Evolutionary conservation across 2,329 filamentous ascomycete genomes (phyloP), one percentile per base, ranked within the genome.

Genomic region (Penicillium sp.): DNA sequence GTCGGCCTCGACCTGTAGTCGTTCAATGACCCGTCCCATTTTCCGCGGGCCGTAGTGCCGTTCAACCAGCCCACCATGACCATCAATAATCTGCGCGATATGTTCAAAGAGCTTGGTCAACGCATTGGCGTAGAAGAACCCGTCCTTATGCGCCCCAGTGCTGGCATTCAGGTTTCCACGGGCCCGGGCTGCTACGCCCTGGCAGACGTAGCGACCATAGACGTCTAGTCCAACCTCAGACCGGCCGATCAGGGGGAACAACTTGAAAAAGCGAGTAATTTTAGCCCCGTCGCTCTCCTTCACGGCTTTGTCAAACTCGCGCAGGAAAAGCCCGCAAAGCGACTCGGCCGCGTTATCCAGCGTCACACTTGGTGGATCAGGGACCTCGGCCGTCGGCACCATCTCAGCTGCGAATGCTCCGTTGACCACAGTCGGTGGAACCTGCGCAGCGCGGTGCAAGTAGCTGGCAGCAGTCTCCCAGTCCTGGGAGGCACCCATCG

Each of bases 391-490:
- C 2, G 90, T 97, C 0, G 94, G 94, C 8, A 99, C 94, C 67
- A 96, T 92, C 58, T 90, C 85, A 31, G 92, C 88, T 0, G 94
- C 92, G 68, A 99, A 99, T 14, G 85, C 82, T 24, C 94, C 90
- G 60, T 88, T 82, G 45, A 92, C 80, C 45, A 99, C 92, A 1
- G 87, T 80, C 45, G 85, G 81, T 0, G 92, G 92, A 11, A 99
- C 85, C 60, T 88, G 85, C 54, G 85, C 85, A 6, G 94, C 92
- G 40, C 92, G 84, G 57, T 88, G 84, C 52, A 99, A 81, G 71
- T 97, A 97, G 42, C 83, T 88, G 2, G 94, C 94, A 3, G 94
- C 94, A 3, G 90, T 94, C 73, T 99, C 94, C 94, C 94, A 99
- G 75, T 99, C 94, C 72, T 99, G 94, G 38, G 94, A 90, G 4